These are phyloP conservation scores for Chionographis japonica DNA, from an alignment of 106 monocot species.

Conservation along the genomic window DNA sequence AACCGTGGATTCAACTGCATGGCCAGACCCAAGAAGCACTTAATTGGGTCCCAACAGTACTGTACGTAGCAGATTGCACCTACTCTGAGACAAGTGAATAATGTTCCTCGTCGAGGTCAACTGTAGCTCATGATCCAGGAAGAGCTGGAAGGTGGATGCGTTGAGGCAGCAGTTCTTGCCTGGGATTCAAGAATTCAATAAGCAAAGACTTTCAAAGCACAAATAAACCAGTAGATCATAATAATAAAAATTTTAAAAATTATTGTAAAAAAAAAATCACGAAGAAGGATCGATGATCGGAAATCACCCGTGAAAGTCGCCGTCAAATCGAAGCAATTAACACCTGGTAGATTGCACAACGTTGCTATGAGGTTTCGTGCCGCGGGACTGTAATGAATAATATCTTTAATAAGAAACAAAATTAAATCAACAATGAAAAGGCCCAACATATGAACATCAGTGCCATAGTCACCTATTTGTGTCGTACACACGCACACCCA, in stretches of 20 bases:
- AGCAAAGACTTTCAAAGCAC: too few relatives aligned
- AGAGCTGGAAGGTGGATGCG: conserved; percentile 27
- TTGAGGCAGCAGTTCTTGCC: conserved; percentile 66
- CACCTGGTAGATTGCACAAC: conserved; percentile 19
- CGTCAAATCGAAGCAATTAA: conserved; percentile 43
- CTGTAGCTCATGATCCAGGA: conserved; percentile 51
- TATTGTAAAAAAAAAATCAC: not conserved
- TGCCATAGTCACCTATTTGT: too few relatives aligned
- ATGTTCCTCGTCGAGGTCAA: conserved; percentile 50
- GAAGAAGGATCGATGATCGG: not conserved
- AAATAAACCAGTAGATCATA: too few relatives aligned
- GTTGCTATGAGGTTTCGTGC: conserved; percentile 13
- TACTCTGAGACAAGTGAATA: conserved; percentile 59
- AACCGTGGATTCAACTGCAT: too few relatives aligned
- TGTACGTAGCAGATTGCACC: not conserved
- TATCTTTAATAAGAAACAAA: not conserved
- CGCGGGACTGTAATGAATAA: conserved; percentile 13
- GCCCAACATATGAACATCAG: too few relatives aligned
- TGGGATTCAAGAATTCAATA: not conserved
- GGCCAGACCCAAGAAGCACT: too few relatives aligned
- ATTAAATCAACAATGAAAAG: too few relatives aligned
- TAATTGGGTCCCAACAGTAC: too few relatives aligned
- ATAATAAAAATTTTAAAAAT: too few relatives aligned
- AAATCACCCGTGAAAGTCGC: conserved; percentile 29
- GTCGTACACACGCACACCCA: too few relatives aligned